Conservation (phyloP, 805 yeast species). For the Sugiyamaella floridensis region DNA sequence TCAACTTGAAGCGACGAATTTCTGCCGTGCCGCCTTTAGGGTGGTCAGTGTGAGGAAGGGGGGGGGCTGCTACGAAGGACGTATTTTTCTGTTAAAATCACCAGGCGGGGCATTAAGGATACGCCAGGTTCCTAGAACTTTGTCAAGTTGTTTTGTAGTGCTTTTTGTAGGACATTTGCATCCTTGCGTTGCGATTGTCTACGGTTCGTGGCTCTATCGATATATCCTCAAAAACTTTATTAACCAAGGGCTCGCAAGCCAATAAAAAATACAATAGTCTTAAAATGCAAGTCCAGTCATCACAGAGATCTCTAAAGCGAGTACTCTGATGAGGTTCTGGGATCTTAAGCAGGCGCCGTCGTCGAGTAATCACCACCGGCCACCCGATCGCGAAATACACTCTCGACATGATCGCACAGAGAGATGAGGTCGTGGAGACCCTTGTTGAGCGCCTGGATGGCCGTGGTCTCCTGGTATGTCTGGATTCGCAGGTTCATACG, state of each 20-base stretch:
- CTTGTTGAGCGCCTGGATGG: slow-evolving; percentile 86
- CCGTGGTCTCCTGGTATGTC: slow-evolving; percentile 79
- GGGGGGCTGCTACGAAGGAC: too few species aligned
- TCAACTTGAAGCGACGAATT: not conserved
- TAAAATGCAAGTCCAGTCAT: not conserved
- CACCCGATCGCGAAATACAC: slow-evolving; percentile 62
- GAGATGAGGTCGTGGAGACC: slow-evolving; percentile 82
- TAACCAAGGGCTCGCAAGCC: not conserved
- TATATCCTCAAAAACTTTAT: not conserved
- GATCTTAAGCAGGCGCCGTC: slow-evolving; percentile 15
- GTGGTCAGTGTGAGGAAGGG: too few species aligned
- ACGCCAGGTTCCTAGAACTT: not conserved
- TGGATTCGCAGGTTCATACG: slow-evolving; percentile 87
- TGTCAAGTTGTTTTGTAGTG: too few species aligned
- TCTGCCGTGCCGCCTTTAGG: not conserved
- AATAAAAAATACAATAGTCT: not conserved
- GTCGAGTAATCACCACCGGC: slow-evolving; percentile 43
- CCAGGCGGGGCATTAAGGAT: not conserved
- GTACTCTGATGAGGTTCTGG: not conserved
- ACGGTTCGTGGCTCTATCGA: too few species aligned
- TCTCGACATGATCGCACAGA: slow-evolving; percentile 78
- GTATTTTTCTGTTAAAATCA: too few species aligned
- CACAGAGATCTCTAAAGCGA: not conserved
- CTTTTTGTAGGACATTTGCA: too few species aligned
- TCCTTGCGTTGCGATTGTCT: too few species aligned